These are phyloP conservation scores for Coix lacrymajobi DNA, from an alignment of 176 grass and related monocot genomes.

Conservation along the genomic window DNA sequence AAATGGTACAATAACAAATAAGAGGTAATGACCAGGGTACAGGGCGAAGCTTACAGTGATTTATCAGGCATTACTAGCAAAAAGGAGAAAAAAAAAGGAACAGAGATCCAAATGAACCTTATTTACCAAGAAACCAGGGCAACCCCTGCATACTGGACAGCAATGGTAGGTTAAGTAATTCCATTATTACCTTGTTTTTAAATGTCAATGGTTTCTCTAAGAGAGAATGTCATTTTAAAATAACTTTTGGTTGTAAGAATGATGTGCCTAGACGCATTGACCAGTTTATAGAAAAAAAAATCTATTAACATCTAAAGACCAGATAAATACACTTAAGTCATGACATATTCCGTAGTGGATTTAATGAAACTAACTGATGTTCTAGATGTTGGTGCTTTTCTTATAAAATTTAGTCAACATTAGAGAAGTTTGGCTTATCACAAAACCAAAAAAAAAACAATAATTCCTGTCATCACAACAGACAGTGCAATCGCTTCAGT, in stretches of 20 bases:
- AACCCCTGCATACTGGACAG: not conserved
- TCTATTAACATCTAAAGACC: not conserved
- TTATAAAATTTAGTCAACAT: not conserved
- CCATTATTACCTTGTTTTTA: not conserved
- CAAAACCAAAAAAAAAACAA: constrained; percentile 7
- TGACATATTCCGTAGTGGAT: not conserved
- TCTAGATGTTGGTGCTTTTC: not conserved
- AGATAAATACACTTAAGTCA: not conserved
- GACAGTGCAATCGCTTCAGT: not conserved
- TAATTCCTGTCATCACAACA: not conserved
- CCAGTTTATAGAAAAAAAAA: not conserved
- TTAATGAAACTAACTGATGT: not conserved
- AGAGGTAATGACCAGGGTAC: not conserved
- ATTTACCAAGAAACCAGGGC: not conserved
- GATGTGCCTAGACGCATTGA: not conserved
- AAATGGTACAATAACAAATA: not conserved
- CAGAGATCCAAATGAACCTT: not conserved
- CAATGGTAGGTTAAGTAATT: not conserved
- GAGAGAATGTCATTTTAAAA: not conserved
- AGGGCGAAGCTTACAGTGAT: not conserved
- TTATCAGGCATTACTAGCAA: not conserved
- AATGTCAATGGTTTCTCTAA: not conserved
- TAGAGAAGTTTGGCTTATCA: not conserved
- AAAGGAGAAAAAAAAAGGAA: not conserved
- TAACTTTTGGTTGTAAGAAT: not conserved